Percentiles rank a stretch among this genome's conserved stretches.
Evolutionary conservation across 2,329 filamentous ascomycete genomes (phyloP).

Genomic region (Onygenales sp.): DNA sequence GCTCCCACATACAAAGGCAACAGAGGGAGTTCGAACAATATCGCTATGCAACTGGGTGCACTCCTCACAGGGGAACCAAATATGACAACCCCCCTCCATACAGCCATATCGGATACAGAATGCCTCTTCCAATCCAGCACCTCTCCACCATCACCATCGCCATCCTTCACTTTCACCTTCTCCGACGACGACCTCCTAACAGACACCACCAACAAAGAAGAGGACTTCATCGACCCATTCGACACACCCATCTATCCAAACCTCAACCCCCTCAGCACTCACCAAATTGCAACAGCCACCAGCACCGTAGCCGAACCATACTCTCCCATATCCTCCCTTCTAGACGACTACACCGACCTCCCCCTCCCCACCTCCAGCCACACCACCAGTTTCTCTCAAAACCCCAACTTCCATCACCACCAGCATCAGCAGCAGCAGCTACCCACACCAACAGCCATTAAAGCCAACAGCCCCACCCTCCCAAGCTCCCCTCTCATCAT

Average conservation of each 20-base stretch:
- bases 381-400: neutral
- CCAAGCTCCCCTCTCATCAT: neutral
- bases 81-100: neutral
- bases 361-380: neutral
- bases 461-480: neutral
- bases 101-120: constrained; percentile 1
- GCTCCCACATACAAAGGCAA: neutral
- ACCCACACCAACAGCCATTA: neutral
- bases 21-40: neutral
- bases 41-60: neutral
- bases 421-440: neutral
- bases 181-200: neutral
- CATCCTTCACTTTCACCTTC: no score
- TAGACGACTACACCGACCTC: neutral
- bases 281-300: neutral
- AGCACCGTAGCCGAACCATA: neutral
- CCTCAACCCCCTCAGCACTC: neutral
- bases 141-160: no score
- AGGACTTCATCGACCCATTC: neutral
- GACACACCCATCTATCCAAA: neutral
- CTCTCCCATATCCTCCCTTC: neutral
- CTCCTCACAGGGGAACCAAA: neutral
- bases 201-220: neutral
- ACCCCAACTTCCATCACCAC: neutral
- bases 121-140: neutral